Base-by-base conservation (phyloP, 78 protist species). In the Pelomyxa schiedti region DNA sequence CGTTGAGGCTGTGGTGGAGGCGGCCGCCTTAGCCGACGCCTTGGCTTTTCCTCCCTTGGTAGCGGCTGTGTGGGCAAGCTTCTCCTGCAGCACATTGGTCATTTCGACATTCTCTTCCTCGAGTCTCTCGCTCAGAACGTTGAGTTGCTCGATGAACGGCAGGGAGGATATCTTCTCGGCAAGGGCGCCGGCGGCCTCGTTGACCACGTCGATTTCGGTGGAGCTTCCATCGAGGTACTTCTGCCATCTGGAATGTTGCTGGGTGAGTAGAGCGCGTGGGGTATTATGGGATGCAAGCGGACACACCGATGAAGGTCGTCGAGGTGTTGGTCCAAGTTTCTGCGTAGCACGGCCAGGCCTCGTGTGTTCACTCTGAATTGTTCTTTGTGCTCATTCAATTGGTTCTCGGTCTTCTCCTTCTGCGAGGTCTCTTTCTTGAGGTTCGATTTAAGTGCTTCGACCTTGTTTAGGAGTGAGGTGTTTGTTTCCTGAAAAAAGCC, bases 241-340 rank as follows among this genome's bases (percentile, higher is more conserved):
- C 58, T 47, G 58, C 58, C 58, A 47, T 16, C 32, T 47, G 58
- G n/a, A n/a, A n/a, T n/a, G n/a, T n/a, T n/a, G n/a, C n/a, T n/a
- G n/a, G n/a, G n/a, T n/a, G n/a, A n/a, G n/a, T n/a, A n/a, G n/a
- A n/a, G n/a, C n/a, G n/a, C n/a, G n/a, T n/a, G n/a, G n/a, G n/a
- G n/a, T n/a, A n/a, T n/a, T n/a, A n/a, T n/a, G n/a, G n/a, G n/a
- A n/a, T n/a, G n/a, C n/a, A n/a, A n/a, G n/a, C n/a, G n/a, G n/a
- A n/a, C n/a, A n/a, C 69, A 65, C 35, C 69, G 30, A 38, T 69
- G 73, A 30, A 69, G 73, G 73, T 69, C 73, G 42, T n/a, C 73
- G 4, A 69, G 16, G 38, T 69, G 73, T 30, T n/a, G 42, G 29
- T 69, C 73, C 16, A 69, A 5, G 41, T 69, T 69, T n/a, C 24